Evolutionary conservation across 148 eudicot genomes (phyloP), one percentile per base, ranked within the genome.

Genomic region (Salicornia ramosissima): DNA sequence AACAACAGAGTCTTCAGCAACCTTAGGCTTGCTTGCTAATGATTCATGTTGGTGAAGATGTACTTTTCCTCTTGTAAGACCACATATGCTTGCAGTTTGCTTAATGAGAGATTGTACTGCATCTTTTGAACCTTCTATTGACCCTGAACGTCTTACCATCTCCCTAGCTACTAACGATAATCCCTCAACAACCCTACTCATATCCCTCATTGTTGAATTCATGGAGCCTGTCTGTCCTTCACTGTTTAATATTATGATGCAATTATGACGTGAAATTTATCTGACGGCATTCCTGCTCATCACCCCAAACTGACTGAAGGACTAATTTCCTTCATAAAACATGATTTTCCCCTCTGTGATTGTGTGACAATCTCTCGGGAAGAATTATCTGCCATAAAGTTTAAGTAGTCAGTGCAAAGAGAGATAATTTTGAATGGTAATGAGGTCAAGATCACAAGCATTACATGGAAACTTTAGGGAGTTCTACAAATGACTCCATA

Each of bases 31-130:
- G 26, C 10, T 33, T 21, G 40, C 46, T 68, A 26, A 33, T 18
- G 10, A n/a, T 36, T 24, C 49, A 30, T 4, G 62, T 59, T 62
- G 62, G 19, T 66, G 56, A 72, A 33, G 71, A 10, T 63, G 94
- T 15, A 75, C 57, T 19, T 77, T 82, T 63, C 99, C 96, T 72
- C 81, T 83, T 7, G 99, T 95, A 75, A 95, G 87, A 0, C 99
- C 97, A 31, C 84, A 71, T n/a, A 83, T 4, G 50, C 83, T 82
- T 5, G 99, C 61, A 40, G 86, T 80, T 39, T 68, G 78, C 66
- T 83, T 88, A 14, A 86, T 67, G 18, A 87, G 40, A 70, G 88
- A 74, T 46, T 75, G 79, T 2, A 88, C 62, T 19, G 76, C 75
- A 18, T 66, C 69, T 31, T 55, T 26, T 11, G 74, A 47, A 40